Conservation (phyloP, 1,284 basidiomycete species). For the Malassezia restricta region DNA sequence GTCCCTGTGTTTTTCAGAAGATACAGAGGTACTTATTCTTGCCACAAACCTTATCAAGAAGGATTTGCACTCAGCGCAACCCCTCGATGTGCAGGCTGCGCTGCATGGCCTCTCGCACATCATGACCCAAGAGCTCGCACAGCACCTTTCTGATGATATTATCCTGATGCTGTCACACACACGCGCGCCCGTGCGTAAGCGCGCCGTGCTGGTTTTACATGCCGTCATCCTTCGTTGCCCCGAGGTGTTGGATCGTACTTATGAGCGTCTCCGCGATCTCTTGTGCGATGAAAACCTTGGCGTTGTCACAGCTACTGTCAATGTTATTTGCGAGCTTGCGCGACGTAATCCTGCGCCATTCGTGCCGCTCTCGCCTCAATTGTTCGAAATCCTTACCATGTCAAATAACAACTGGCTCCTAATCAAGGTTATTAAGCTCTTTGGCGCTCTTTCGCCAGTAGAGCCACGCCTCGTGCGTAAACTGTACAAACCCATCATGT, state of each 20-base stretch:
- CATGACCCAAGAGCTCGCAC: constrained; percentile 72
- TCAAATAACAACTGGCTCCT: constrained; percentile 99
- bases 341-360: constrained; percentile 33
- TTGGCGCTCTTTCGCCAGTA: constrained; percentile 56
- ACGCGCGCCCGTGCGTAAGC: constrained; percentile 67
- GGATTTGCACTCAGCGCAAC: constrained; percentile 67
- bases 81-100: constrained; percentile 64
- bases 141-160: constrained; percentile 76
- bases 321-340: constrained; percentile 85
- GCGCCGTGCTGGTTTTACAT: constrained; percentile 70
- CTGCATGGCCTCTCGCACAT: constrained; percentile 79
- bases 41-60: constrained; percentile 97
- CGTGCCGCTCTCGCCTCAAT: constrained; percentile 59
- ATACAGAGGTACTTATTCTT: constrained; percentile 92
- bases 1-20: constrained; percentile 76
- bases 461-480: constrained; percentile 90
- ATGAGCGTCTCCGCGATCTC: constrained; percentile 61
- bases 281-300: constrained; percentile 49
- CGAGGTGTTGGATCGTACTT: constrained; percentile 26
- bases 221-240: constrained; percentile 33
- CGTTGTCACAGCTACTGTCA: constrained; percentile 82
- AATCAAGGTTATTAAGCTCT: constrained; percentile 86
- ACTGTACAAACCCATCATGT: constrained; percentile 79
- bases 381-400: constrained; percentile 86
- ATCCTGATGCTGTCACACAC: constrained; percentile 82